Conservation (phyloP, 768 basidiomycete genomes). For the Mycena metata region DNA sequence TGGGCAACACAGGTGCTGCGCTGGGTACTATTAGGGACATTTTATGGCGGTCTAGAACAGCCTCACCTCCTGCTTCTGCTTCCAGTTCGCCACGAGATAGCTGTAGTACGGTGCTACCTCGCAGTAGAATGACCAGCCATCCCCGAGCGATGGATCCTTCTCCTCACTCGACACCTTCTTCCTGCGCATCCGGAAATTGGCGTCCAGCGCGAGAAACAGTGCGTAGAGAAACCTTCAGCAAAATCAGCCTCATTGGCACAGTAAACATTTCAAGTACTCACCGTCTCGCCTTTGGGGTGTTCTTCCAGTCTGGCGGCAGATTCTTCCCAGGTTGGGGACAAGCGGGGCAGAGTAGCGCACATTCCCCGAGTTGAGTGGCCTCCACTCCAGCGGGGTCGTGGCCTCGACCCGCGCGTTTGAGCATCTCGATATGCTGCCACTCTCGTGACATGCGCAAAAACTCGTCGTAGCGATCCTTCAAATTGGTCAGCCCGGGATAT, state of each 20-base stretch:
- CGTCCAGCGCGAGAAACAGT: conserved; percentile 39
- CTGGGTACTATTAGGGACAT: neutral
- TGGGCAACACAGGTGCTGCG: conserved; percentile 22
- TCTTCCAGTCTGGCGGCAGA: conserved; percentile 33
- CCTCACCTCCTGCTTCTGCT: no score
- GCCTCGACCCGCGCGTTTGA: conserved; percentile 39
- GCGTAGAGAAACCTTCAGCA: conserved; percentile 31
- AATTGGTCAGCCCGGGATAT: neutral
- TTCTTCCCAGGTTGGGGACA: conserved; percentile 47
- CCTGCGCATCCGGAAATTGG: no score
- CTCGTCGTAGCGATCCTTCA: conserved; percentile 39
- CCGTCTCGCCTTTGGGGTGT: conserved; percentile 17
- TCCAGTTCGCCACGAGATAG: conserved; percentile 8
- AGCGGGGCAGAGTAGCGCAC: conserved; percentile 41
- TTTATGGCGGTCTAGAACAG: no score
- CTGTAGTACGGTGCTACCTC: conserved; percentile 7
- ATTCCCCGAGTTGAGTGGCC: conserved; percentile 19
- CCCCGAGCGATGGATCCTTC: conserved; percentile 34
- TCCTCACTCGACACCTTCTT: conserved; percentile 32
- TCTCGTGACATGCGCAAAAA: conserved; percentile 28
- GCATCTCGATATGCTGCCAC: conserved; percentile 39
- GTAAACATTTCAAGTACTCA: neutral
- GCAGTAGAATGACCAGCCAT: conserved; percentile 35
- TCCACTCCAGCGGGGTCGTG: conserved; percentile 4
- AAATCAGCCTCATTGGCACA: neutral